Evolutionary conservation across 352 stramenopile genomes (phyloP), one percentile per base, ranked within the genome.

Genomic region (Phytophthora sojae): DNA sequence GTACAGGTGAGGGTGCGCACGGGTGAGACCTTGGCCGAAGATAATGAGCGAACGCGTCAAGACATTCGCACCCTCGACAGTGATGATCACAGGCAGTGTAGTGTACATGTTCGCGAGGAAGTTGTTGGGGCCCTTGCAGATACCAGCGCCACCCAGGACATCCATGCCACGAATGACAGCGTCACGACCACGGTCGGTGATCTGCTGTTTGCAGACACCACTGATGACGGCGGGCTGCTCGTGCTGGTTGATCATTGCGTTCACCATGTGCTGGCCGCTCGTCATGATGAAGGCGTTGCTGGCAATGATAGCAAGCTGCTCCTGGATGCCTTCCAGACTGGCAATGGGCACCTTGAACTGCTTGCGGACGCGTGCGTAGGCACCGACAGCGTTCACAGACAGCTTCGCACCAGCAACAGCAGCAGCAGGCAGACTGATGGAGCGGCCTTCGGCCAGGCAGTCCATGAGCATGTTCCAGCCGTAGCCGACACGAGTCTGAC

Each of bases 391-490:
- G 60, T 97, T 96, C n/a, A 97, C 88, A 6, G 98, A 94, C 26
- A 92, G 71, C 64, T 98, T 97, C 6, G 91, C 94, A 52, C 92
- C 92, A 55, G 94, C 97, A 60, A 98, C 96, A 50, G 92, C 97
- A 70, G 94, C 97, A 21, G 96, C 97, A 19, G 97, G 97, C n/a
- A 99, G 85, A 82, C 90, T 98, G 47, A 99, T 98, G 51, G 96
- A 98, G 51, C 97, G 93, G 65, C 97, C 97, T 88, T 99, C 97
- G 9, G 97, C 97, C 21, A 99, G 76, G 71, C 97, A 99, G 73
- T 99, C 97, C 76, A 99, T 99, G 75, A 99, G 97, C 97, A 99
- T 99, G 83, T 99, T 98, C 97, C 97, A 99, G 66, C 97, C 97
- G 75, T 98, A 99, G 57, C 97, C 97, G 39, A 98, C 98, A 71